These are phyloP conservation scores for Ceratocystiopsis brevicomis DNA, from an alignment of 2,329 filamentous ascomycete genomes.

Conservation along the genomic window DNA sequence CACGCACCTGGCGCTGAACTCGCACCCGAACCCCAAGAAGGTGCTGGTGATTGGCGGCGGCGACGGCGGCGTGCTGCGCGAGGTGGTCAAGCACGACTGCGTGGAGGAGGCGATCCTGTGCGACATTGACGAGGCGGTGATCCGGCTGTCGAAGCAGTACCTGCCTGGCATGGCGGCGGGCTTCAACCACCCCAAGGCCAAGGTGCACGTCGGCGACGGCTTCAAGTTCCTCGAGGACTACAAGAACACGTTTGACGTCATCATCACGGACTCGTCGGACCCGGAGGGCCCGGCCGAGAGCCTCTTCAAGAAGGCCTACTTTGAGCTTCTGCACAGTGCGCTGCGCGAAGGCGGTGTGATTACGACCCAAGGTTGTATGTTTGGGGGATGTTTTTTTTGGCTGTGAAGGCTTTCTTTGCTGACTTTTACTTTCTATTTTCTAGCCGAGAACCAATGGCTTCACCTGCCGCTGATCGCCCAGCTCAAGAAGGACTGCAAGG, in stretches of 20 bases:
- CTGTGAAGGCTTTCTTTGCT: slow-evolving; percentile 7
- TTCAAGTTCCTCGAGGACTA: slow-evolving; percentile 97
- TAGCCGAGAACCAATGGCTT: slow-evolving; percentile 98
- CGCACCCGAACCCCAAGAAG: slow-evolving; percentile 94
- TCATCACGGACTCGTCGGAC: slow-evolving; percentile 97
- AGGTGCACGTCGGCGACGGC: slow-evolving; percentile 83
- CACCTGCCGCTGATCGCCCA: slow-evolving; percentile 84
- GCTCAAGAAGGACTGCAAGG: slow-evolving; percentile 91
- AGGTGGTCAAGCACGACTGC: slow-evolving; percentile 96
- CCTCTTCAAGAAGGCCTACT: slow-evolving; percentile 98
- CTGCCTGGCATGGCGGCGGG: slow-evolving; percentile 85
- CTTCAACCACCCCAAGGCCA: slow-evolving; percentile 85
- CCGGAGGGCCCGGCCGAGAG: slow-evolving; percentile 91
- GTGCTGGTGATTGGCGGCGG: slow-evolving; percentile 96
- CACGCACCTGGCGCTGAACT: slow-evolving; percentile 93
- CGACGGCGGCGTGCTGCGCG: slow-evolving; percentile 90
- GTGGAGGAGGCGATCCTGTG: slow-evolving; percentile 93
- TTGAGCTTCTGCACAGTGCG: slow-evolving; percentile 77
- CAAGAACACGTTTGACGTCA: slow-evolving; percentile 96
- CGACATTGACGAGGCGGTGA: slow-evolving; percentile 98
- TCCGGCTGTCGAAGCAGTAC: slow-evolving; percentile 95
- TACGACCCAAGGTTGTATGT: slow-evolving; percentile 99
- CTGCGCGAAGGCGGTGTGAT: slow-evolving; percentile 93
- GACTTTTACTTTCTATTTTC: background rate
- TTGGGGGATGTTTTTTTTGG: slow-evolving; percentile 19